Conservation (phyloP, 192 early-diverging fungal species). For the Rhizophagus clarus region DNA sequence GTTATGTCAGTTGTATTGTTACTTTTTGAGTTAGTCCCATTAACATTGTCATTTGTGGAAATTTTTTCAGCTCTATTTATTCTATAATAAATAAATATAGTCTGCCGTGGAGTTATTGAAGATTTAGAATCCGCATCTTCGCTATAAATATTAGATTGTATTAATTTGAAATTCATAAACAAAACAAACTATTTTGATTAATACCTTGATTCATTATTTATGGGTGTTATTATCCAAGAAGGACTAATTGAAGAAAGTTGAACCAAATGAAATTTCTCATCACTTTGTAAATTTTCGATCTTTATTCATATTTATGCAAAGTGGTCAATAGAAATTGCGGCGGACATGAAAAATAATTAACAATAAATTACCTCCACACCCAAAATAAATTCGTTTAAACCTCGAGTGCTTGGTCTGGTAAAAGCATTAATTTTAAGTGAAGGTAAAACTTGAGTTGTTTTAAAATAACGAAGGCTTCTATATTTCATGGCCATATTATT, state of each 20-base stretch:
- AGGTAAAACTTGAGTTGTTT: constrained; percentile 69
- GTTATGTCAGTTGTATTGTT: constrained; percentile 32
- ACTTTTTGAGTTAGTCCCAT: neutral
- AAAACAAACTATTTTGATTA: neutral
- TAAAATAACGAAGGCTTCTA: constrained; percentile 66
- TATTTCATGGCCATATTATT: constrained; percentile 62
- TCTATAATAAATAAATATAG: constrained; percentile 58
- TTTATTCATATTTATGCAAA: constrained; percentile 47
- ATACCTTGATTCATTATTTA: constrained; percentile 46
- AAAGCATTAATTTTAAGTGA: constrained; percentile 95
- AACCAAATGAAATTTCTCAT: constrained; percentile 59
- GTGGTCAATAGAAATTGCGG: constrained; percentile 34
- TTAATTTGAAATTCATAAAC: neutral
- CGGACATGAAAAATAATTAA: constrained; percentile 6
- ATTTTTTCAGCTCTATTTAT: constrained; percentile 35
- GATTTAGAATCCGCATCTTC: constrained; percentile 42
- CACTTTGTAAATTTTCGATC: constrained; percentile 74
- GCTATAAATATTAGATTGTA: neutral
- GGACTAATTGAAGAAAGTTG: constrained; percentile 76
- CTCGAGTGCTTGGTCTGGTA: constrained; percentile 78
- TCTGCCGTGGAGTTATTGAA: constrained; percentile 55
- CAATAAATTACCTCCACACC: constrained; percentile 77
- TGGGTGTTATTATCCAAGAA: constrained; percentile 65
- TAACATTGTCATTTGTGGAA: neutral
- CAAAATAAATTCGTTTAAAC: constrained; percentile 83